Conservation (phyloP, 345 rosid genomes). For the Jatropha curcas region DNA sequence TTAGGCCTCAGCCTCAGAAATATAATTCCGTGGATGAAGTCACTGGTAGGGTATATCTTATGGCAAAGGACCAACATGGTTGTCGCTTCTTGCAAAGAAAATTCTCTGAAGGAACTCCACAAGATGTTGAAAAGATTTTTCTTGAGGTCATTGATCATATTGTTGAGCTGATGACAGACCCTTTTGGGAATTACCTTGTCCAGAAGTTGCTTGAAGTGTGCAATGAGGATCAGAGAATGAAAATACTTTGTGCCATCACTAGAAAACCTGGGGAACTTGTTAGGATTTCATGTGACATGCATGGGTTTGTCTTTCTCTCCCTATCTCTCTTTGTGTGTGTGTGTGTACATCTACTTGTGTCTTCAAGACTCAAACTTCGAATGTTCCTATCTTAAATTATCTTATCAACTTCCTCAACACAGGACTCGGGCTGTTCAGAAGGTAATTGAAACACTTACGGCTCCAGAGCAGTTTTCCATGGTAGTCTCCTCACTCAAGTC, state of each 20-base stretch:
- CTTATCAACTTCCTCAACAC: conserved; percentile 9
- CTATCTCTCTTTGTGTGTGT: background rate
- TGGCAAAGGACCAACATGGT: conserved; percentile 81
- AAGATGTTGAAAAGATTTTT: conserved; percentile 65
- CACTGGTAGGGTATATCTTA: conserved; percentile 51
- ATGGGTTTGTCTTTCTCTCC: conserved; percentile 50
- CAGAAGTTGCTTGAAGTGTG: conserved; percentile 81
- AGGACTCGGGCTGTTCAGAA: conserved; percentile 89
- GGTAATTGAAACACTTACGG: conserved; percentile 62
- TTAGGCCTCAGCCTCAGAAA: conserved; percentile 48
- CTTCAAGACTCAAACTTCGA: background rate
- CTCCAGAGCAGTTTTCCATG: conserved; percentile 54
- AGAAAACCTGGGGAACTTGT: conserved; percentile 60
- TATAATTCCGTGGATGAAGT: conserved; percentile 53
- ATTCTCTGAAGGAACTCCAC: conserved; percentile 54
- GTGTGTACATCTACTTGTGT: conserved; percentile 7
- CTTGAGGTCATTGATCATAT: conserved; percentile 60
- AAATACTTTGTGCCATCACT: conserved; percentile 56
- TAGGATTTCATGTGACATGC: conserved; percentile 76
- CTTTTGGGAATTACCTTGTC: conserved; percentile 76
- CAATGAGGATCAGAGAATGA: conserved; percentile 57
- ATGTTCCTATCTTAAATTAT: conserved; percentile 5
- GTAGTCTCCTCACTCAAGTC: conserved; percentile 64
- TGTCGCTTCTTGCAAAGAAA: conserved; percentile 71
- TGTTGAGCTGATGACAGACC: conserved; percentile 72